Evolutionary conservation across 371 early-diverging fungal genomes (phyloP).

Genomic region (Rhizopus delemar): DNA sequence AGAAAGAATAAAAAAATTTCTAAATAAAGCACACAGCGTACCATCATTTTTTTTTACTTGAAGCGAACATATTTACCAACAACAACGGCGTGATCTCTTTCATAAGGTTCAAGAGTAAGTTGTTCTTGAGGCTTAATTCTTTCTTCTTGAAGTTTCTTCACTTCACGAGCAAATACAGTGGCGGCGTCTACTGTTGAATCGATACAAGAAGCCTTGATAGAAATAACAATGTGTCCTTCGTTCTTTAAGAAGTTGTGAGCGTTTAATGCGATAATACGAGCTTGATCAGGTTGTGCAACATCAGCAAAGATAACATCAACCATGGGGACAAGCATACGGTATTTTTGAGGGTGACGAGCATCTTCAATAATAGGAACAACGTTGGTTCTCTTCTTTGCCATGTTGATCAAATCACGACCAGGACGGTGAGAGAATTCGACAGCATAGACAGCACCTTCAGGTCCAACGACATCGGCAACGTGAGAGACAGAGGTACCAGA

Average conservation of each 20-base stretch:
- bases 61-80: constrained; percentile 87
- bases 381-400: constrained; percentile 99
- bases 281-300: constrained; percentile 99
- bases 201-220: constrained; percentile 99
- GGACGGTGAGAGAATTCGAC: constrained; percentile 99
- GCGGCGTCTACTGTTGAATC: constrained; percentile 99
- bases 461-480: constrained; percentile 99
- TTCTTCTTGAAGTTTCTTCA: constrained; percentile 98
- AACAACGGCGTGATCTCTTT: constrained; percentile 99
- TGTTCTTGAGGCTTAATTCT: constrained; percentile 99
- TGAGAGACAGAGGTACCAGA: constrained; percentile 99
- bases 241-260: constrained; percentile 99
- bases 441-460: constrained; percentile 97
- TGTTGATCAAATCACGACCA: constrained; percentile 99
- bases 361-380: constrained; percentile 99
- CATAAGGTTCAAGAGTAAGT: constrained; percentile 99
- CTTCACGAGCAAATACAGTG: constrained; percentile 98
- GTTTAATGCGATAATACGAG: constrained; percentile 99
- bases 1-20: constrained; percentile 11
- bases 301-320: constrained; percentile 99
- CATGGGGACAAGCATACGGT: constrained; percentile 99
- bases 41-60: constrained; percentile 46
- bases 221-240: constrained; percentile 97
- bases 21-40: constrained; percentile 6
- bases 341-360: constrained; percentile 99